phyloP scores from a whole-genome alignment of 441 rosid genomes.

The Gossypium gossypioides region DNA sequence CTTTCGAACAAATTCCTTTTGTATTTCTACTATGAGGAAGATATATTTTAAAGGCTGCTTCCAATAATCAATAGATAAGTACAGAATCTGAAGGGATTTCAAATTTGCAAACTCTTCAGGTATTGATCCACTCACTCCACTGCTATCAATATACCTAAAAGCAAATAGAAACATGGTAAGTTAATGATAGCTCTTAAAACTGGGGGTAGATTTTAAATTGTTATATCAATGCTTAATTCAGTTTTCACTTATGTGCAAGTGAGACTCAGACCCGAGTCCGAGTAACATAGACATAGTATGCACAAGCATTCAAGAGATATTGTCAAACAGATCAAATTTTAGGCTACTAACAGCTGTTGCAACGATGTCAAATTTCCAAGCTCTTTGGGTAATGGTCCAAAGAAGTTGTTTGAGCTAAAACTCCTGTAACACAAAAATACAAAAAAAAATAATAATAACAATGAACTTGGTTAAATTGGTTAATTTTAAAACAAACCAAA shows the following conservation, averaged over 20 bases:
- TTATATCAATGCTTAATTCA: no score
- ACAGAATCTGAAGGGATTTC: constrained; percentile 42
- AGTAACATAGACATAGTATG: not conserved
- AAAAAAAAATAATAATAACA: not conserved
- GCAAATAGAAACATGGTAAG: not conserved
- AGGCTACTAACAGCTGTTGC: constrained; percentile 36
- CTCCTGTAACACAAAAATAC: constrained; percentile 26
- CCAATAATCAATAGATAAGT: constrained; percentile 11
- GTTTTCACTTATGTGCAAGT: no score
- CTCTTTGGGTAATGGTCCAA: constrained; percentile 35
- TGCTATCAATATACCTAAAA: constrained; percentile 47
- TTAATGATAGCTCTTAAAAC: not conserved
- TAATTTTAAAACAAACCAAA: not conserved
- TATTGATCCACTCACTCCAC: constrained; percentile 46
- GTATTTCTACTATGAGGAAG: not conserved
- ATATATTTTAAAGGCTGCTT: not conserved
- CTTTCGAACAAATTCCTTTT: not conserved
- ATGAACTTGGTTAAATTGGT: not conserved
- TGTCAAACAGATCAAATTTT: not conserved
- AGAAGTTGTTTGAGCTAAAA: constrained; percentile 47
- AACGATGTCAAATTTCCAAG: constrained; percentile 41
- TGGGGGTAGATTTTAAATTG: not conserved
- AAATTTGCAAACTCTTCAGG: constrained; percentile 41
- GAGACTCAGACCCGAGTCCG: not conserved
- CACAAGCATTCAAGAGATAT: no score